Percentiles rank a stretch among this genome's conserved stretches.
These are phyloP conservation scores for Podila epicladia DNA, from an alignment of 192 early-diverging fungal species.

Conservation along the genomic window DNA sequence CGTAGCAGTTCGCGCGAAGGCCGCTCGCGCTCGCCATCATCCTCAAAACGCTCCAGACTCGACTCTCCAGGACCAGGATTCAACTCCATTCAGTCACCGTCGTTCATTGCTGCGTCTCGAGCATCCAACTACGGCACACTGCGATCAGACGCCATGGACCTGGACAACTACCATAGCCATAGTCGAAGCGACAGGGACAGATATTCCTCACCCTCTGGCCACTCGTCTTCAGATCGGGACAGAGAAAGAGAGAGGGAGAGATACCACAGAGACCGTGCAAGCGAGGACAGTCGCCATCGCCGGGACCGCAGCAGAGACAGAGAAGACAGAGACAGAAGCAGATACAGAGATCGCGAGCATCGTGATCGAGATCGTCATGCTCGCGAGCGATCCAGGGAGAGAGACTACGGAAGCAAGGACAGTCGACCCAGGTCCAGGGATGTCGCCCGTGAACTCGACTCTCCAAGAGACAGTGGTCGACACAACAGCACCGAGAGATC, in stretches of 20 bases:
- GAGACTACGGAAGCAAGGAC: constrained; percentile 8
- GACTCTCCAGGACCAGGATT: constrained; percentile 18
- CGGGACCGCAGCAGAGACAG: constrained; percentile 28
- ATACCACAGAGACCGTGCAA: background rate
- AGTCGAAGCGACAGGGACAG: background rate
- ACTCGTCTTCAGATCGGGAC: background rate
- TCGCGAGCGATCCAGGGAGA: constrained; percentile 41
- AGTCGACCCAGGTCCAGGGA: background rate
- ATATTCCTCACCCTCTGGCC: background rate
- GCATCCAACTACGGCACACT: constrained; percentile 20
- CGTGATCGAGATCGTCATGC: constrained; percentile 17
- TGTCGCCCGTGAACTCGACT: constrained; percentile 6
- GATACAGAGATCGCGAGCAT: constrained; percentile 32
- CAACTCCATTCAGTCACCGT: constrained; percentile 20
- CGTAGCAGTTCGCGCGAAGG: constrained; percentile 38
- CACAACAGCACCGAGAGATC: background rate
- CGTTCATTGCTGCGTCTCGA: constrained; percentile 19
- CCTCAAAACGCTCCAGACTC: constrained; percentile 27
- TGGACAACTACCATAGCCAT: constrained; percentile 7
- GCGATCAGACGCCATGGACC: constrained; percentile 35
- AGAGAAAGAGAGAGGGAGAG: constrained; percentile 3
- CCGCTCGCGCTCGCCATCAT: constrained; percentile 48
- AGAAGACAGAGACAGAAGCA: constrained; percentile 22
- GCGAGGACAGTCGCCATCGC: constrained; percentile 18
- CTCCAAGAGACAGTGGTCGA: background rate